Conservation (phyloP, 2,329 filamentous ascomycete genomes). For the Cladosporium sp. region DNA sequence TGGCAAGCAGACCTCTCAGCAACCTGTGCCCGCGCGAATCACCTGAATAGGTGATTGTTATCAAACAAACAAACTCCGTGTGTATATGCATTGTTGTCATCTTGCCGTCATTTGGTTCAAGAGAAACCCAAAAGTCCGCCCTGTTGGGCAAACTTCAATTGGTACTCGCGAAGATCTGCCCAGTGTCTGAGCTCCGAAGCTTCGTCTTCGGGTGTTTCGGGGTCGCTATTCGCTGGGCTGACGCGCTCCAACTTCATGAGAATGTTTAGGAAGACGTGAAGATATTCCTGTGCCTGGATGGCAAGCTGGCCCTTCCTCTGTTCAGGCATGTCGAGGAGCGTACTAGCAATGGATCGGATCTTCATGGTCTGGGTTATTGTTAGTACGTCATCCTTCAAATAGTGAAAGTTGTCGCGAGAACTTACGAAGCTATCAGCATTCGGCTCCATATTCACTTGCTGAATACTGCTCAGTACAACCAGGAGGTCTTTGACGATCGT, state of each 20-base stretch:
- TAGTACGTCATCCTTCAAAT: slow-evolving; percentile 25
- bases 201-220: slow-evolving; percentile 56
- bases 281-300: slow-evolving; percentile 66
- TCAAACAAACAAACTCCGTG: slow-evolving; percentile 8
- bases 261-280: slow-evolving; percentile 72
- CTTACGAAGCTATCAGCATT: slow-evolving; percentile 65
- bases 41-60: background rate
- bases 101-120: slow-evolving; percentile 20
- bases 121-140: slow-evolving; percentile 54
- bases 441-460: slow-evolving; percentile 80
- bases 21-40: background rate
- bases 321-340: slow-evolving; percentile 66
- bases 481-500: slow-evolving; percentile 79
- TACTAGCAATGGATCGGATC: slow-evolving; percentile 80
- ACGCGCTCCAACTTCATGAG: slow-evolving; percentile 72
- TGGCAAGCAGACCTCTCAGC: background rate
- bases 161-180: slow-evolving; percentile 77
- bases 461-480: slow-evolving; percentile 72
- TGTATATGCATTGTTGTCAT: slow-evolving; percentile 8
- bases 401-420: slow-evolving; percentile 23
- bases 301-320: slow-evolving; percentile 54
- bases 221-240: slow-evolving; percentile 44
- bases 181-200: slow-evolving; percentile 75
- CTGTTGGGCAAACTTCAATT: slow-evolving; percentile 68
- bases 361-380: slow-evolving; percentile 64